Evolutionary conservation across 192 early-diverging fungal species (phyloP), one percentile per base, ranked within the genome.

Genomic region (Umbelopsis sp.): DNA sequence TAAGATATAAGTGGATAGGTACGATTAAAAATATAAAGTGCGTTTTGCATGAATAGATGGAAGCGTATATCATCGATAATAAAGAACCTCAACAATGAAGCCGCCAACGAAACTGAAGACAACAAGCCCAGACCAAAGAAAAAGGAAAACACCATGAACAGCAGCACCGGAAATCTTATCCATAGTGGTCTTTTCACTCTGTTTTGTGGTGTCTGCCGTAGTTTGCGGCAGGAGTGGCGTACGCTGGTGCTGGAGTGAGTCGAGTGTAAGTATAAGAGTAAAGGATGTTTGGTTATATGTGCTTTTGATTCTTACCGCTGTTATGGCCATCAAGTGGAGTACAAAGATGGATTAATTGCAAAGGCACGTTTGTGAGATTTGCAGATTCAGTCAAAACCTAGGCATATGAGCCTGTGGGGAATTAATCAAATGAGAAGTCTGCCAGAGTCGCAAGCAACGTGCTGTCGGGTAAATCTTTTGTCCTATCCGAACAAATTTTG

Each of bases 351-450:
- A 1, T 41, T 41, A 41, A 41, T 41, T 41, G 5, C 37, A 41
- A 41, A 9, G 5, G 10, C 37, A 41, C 27, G 15, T 49, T 49
- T 20, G 9, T 49, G 51, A 52, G 37, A 41, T 1, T 9, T 23
- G 51, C 12, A 25, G 51, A 52, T 52, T 52, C 21, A 9, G 2
- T 41, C 1, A 41, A 41, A 41, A 41, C 7, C 10, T 33, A 12
- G 30, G 30, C 55, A 61, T 61, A 30, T 61, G 55, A 33, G 55
- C 55, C 55, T 61, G 55, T 35, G 55, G 55, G 55, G 55, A 21
- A 21, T 10, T 5, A 49, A 4, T 6, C 37, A 41, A 10, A 6
- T 41, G 37, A 41, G 37, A 41, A 16, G 46, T 11, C 48, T 49
- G 18, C 48, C 9, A 49, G 48, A 6, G 1, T 16, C 4, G 15